Percentiles rank a stretch among this genome's conserved stretches.
phyloP scores from a whole-genome alignment of 2,329 filamentous ascomycete species.

The Karstenula rhodostoma region DNA sequence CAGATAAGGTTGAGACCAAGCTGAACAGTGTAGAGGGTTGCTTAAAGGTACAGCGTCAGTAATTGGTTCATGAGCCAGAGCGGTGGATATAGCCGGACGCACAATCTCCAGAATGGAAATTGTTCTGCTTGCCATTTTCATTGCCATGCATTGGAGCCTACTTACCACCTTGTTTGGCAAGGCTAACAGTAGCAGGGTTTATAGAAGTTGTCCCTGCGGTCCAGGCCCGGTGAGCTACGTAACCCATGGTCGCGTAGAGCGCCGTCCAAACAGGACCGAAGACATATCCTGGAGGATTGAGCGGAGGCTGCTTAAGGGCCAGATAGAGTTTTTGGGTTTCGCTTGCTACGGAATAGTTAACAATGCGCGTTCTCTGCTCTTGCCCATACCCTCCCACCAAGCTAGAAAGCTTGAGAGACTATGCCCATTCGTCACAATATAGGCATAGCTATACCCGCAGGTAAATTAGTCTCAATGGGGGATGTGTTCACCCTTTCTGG shows the following conservation, averaged over 20 bases:
- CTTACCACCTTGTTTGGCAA: conserved; percentile 57
- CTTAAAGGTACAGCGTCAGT: conserved; percentile 35
- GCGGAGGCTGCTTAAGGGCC: conserved; percentile 71
- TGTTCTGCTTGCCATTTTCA: neutral
- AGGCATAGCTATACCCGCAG: neutral
- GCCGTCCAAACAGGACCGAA: conserved; percentile 68
- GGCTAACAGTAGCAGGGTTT: conserved; percentile 57
- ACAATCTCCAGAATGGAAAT: neutral
- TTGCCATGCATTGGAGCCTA: neutral
- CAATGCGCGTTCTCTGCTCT: neutral
- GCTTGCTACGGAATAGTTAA: conserved; percentile 54
- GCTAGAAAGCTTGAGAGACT: neutral
- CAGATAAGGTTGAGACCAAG: conserved; percentile 84
- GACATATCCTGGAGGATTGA: conserved; percentile 63
- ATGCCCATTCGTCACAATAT: neutral
- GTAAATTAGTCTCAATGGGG: neutral
- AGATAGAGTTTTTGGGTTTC: conserved; percentile 70
- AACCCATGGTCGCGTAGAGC: conserved; percentile 79
- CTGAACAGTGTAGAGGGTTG: conserved; percentile 85
- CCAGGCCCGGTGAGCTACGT: conserved; percentile 82
- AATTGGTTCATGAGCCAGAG: too few species aligned
- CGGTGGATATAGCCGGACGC: neutral
- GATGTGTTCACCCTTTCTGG: neutral
- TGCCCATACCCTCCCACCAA: neutral
- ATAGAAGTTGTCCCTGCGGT: conserved; percentile 67